Evolutionary conservation across 768 basidiomycete species (phyloP).

Genomic region (Phanerochaete carnosa): DNA sequence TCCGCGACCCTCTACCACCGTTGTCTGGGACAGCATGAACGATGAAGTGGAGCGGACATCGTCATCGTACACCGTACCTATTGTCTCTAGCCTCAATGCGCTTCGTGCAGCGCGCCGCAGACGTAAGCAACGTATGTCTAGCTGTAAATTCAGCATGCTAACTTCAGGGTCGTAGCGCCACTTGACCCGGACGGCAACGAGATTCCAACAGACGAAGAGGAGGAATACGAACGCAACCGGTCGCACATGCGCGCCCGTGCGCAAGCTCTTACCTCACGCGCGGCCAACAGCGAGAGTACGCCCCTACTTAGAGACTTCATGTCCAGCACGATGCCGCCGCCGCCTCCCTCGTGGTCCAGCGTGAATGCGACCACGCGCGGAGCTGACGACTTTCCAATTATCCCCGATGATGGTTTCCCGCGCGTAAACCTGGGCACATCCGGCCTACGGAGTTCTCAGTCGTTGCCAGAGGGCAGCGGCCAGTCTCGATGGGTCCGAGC

Average conservation of each 20-base stretch:
- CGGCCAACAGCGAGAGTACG: neutral
- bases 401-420: neutral
- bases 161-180: conserved; percentile 24
- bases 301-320: neutral
- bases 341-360: neutral
- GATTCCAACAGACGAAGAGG: conserved; percentile 59
- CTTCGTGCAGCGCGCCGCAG: conserved; percentile 5
- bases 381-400: neutral
- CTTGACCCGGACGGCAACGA: conserved; percentile 58
- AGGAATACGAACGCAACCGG: conserved; percentile 52
- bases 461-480: neutral
- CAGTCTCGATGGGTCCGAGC: neutral
- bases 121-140: neutral
- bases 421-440: neutral
- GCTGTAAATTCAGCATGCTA: neutral
- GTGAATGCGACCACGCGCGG: neutral
- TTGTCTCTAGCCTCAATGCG: neutral
- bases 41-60: neutral
- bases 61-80: neutral
- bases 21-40: neutral
- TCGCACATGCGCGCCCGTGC: conserved; percentile 31
- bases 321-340: neutral
- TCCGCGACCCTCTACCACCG: neutral
- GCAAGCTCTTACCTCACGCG: conserved; percentile 9
- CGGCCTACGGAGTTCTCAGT: neutral